phyloP scores from a whole-genome alignment of 495 filamentous ascomycete genomes.

The Xylaria acuta region DNA sequence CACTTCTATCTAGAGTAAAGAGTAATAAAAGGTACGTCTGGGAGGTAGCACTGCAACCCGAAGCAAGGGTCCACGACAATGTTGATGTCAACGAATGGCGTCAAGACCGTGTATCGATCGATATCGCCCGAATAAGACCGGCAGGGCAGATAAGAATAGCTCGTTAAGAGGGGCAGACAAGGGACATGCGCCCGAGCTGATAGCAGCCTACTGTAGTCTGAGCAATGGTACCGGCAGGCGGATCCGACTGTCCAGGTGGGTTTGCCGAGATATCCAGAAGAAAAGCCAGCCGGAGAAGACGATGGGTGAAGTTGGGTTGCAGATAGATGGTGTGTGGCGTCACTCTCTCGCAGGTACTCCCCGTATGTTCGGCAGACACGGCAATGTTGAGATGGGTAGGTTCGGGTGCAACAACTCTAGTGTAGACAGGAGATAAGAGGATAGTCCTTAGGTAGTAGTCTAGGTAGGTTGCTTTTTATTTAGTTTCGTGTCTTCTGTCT shows the following conservation, averaged over 20 bases:
- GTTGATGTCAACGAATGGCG: not conserved
- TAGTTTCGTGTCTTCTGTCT: not conserved
- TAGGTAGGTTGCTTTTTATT: not conserved
- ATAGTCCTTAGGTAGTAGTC: not conserved
- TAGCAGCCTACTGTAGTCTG: not conserved
- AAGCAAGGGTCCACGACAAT: slow-evolving; percentile 11
- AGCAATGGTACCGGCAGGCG: not conserved
- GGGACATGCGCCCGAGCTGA: not conserved
- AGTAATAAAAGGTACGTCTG: not conserved
- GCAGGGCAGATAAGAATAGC: not conserved
- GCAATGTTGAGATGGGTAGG: not conserved
- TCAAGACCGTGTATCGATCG: not conserved
- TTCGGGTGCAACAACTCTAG: not conserved
- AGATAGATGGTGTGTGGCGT: not conserved
- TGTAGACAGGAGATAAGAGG: not conserved
- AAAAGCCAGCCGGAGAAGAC: not conserved
- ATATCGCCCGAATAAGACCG: not conserved
- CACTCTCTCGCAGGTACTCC: no score
- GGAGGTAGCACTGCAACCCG: slow-evolving; percentile 5
- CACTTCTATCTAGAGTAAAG: not conserved
- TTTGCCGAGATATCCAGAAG: slow-evolving; percentile 7
- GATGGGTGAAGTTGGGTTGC: not conserved
- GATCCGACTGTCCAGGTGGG: not conserved
- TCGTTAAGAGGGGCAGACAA: no score
- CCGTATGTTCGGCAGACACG: slow-evolving; percentile 7